Evolutionary conservation across 2,329 filamentous ascomycete species (phyloP), one percentile per base, ranked within the genome.

Genomic region (Didymella keratinophila): DNA sequence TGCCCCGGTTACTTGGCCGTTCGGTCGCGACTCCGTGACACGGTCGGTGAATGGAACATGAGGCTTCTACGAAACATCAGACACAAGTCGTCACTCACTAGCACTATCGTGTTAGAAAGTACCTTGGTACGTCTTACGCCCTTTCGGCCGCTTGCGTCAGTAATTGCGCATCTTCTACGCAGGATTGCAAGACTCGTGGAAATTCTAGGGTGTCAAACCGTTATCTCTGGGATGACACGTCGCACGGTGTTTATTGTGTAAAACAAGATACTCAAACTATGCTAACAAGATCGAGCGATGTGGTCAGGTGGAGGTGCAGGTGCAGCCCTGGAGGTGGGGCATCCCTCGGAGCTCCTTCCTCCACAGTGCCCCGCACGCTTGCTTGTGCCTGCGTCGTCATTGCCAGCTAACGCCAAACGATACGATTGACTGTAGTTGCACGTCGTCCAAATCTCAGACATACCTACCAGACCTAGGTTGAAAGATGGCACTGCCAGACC

Each of bases 401-500:
- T 27, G 37, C 30, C 12, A 14, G 14, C 11, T 16, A 37, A 45
- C 32, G 18, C 46, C 28, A 41, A 30, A 55, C 64, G 20, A 12
- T 42, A 4, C 16, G 25, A n/a, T 20, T 43, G 23, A 43, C 23
- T 11, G 23, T 23, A 27, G 14, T 20, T 7, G 37, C 11, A 21
- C 2, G 4, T 41, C 7, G 4, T 7, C 11, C 11, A 7, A 27
- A 14, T 7, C 21, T 3, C 14, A 43, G 14, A 43, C 8, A n/a
- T 14, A 27, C 14, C 27, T 6, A 27, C 10, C 11, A 12, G 11
- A 23, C 20, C 11, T 23, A 23, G 5, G 8, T 41, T 41, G 37
- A 21, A 42, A 50, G 6, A 76, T 76, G 74, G 67, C 73, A 41
- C 59, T 76, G 10, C 72, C 74, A 30, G 70, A 52, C 64, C 71